Percentiles rank a stretch among this genome's conserved stretches.
Evolutionary conservation across 208 protist genomes (phyloP).

Genomic region (Porcisia hertigi): DNA sequence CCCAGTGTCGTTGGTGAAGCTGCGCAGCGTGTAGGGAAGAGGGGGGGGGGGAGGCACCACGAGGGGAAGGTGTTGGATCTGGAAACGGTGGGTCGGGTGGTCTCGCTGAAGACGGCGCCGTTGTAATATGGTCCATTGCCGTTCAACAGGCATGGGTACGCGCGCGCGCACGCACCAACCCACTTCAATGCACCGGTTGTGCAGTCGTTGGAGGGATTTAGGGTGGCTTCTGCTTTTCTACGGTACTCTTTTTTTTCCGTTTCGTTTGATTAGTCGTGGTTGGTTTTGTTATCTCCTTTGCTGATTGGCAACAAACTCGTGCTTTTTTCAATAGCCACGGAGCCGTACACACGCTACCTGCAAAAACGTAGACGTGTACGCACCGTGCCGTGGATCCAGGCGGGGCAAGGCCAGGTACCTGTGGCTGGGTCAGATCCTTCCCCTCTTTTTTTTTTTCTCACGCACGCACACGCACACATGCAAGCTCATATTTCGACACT

Average conservation of each 20-base stretch:
- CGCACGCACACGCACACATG: not conserved
- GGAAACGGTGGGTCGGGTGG: not conserved
- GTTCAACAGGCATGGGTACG: not conserved
- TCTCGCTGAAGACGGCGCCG: not conserved
- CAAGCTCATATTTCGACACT: not conserved
- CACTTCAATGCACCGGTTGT: not conserved
- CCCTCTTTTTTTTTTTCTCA: not conserved
- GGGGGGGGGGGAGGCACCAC: not conserved
- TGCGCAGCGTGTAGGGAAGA: not conserved
- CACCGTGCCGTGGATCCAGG: not conserved
- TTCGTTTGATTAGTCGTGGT: no score
- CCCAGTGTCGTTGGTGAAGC: not conserved
- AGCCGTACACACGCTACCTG: no score
- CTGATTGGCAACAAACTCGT: not conserved
- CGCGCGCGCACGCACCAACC: not conserved
- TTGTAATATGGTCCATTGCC: not conserved
- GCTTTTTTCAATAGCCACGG: not conserved
- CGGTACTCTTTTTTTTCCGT: not conserved
- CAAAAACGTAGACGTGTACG: not conserved
- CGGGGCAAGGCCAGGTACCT: no score
- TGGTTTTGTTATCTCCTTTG: not conserved
- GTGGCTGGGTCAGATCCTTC: not conserved
- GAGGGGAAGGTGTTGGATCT: not conserved
- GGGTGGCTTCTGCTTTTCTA: not conserved
- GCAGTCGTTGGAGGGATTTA: not conserved